Percentiles rank a stretch among this genome's conserved stretches.
Evolutionary conservation across 495 filamentous ascomycete species (phyloP).

Genomic region (Tuber indicum): DNA sequence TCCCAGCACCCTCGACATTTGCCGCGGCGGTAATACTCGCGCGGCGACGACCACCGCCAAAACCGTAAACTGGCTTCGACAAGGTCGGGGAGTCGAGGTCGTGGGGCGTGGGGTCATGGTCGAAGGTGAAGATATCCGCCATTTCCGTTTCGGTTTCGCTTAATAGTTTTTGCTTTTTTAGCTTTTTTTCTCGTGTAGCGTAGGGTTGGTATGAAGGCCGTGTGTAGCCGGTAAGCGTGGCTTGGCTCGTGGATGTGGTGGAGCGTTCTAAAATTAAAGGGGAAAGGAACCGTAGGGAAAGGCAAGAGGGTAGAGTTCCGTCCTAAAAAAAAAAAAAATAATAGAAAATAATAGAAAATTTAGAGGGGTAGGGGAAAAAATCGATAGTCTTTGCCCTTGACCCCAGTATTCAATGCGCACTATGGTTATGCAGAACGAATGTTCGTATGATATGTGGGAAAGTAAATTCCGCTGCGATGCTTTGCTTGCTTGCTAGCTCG

Average conservation of each 20-base stretch:
- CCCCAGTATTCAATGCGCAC: not conserved
- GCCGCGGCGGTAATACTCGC: conserved; percentile 34
- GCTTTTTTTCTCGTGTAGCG: not conserved
- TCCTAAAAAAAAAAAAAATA: not conserved
- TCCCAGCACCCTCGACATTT: conserved; percentile 25
- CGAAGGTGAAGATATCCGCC: conserved; percentile 21
- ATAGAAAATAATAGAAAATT: not conserved
- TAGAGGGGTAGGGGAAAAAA: not conserved
- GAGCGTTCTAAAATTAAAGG: not conserved
- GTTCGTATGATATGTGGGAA: not conserved
- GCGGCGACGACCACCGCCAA: conserved; percentile 31
- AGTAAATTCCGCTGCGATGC: not conserved
- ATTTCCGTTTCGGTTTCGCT: not conserved
- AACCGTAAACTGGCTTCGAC: conserved; percentile 30
- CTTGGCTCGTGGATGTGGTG: not conserved
- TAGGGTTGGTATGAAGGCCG: not conserved
- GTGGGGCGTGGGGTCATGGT: conserved; percentile 1
- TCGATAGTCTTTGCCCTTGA: not conserved
- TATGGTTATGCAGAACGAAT: conserved; percentile 1
- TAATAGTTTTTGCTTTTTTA: conserved; percentile 7
- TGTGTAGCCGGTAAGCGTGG: conserved; percentile 1
- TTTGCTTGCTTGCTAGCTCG: not conserved
- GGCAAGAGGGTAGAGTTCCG: not conserved
- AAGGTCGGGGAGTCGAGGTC: conserved; percentile 8
- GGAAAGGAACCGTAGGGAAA: not conserved